These are phyloP conservation scores for Suillus weaverae DNA, from an alignment of 768 basidiomycete species.

Conservation along the genomic window DNA sequence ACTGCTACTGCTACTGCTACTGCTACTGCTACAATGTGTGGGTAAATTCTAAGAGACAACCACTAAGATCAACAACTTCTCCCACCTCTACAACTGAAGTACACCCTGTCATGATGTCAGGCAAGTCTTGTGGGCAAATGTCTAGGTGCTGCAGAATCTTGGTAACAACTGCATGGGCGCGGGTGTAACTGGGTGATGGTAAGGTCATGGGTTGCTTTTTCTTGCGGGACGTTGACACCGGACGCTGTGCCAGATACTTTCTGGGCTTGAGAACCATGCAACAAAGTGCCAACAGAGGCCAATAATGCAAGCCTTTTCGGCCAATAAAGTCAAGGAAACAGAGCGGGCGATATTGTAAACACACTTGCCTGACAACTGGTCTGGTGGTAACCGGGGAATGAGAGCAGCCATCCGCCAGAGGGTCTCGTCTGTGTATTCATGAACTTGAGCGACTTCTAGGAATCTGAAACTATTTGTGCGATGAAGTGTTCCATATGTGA, in stretches of 20 bases:
- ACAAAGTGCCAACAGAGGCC: background rate
- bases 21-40: background rate
- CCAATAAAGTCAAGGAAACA: background rate
- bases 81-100: background rate
- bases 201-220: background rate
- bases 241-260: background rate
- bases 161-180: background rate
- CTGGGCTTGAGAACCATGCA: background rate
- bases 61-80: background rate
- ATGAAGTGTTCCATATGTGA: background rate
- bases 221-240: background rate
- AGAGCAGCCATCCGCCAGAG: background rate
- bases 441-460: background rate
- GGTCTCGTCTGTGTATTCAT: background rate
- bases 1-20: too few relatives aligned
- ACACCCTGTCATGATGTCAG: background rate
- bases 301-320: background rate
- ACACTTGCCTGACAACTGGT: background rate
- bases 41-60: background rate
- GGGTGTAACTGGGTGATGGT: background rate
- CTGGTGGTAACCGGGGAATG: background rate
- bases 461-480: background rate
- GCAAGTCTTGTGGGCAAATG: background rate
- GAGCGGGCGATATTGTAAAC: background rate
- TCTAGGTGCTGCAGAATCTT: background rate